These are phyloP conservation scores for Teratosphaeria epicoccoides DNA, from an alignment of 2,329 filamentous ascomycete genomes.

Conservation along the genomic window DNA sequence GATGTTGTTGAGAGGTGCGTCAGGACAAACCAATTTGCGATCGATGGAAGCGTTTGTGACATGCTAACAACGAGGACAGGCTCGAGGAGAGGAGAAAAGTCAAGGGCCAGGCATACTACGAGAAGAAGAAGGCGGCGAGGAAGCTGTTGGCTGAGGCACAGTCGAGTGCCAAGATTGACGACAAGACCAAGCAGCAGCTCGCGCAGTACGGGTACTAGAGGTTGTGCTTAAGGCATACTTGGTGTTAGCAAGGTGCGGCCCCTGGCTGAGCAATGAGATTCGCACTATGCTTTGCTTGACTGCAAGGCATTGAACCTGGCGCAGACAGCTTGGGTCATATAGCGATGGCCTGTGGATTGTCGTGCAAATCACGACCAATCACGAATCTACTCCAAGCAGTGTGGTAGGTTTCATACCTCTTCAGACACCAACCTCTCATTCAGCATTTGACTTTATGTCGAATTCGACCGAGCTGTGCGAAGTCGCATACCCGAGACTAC, in stretches of 20 bases:
- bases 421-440: background rate
- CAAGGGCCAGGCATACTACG: slow-evolving; percentile 98
- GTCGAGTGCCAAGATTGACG: slow-evolving; percentile 79
- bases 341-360: background rate
- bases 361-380: background rate
- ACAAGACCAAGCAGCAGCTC: slow-evolving; percentile 79
- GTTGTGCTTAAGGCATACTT: background rate
- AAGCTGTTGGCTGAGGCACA: slow-evolving; percentile 86
- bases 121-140: slow-evolving; percentile 95
- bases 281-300: background rate
- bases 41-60: slow-evolving; percentile 13
- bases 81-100: slow-evolving; percentile 99
- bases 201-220: slow-evolving; percentile 83
- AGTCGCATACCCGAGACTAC: background rate
- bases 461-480: background rate
- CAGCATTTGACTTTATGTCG: background rate
- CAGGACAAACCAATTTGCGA: background rate
- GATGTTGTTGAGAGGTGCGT: slow-evolving; percentile 95
- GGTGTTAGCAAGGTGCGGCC: background rate
- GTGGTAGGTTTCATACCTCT: background rate
- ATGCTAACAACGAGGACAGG: slow-evolving; percentile 40
- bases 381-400: background rate
- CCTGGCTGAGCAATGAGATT: background rate
- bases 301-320: background rate
- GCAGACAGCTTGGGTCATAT: background rate